Base-by-base conservation (phyloP, 2,329 filamentous ascomycete genomes). In the Didymella pomorum region DNA sequence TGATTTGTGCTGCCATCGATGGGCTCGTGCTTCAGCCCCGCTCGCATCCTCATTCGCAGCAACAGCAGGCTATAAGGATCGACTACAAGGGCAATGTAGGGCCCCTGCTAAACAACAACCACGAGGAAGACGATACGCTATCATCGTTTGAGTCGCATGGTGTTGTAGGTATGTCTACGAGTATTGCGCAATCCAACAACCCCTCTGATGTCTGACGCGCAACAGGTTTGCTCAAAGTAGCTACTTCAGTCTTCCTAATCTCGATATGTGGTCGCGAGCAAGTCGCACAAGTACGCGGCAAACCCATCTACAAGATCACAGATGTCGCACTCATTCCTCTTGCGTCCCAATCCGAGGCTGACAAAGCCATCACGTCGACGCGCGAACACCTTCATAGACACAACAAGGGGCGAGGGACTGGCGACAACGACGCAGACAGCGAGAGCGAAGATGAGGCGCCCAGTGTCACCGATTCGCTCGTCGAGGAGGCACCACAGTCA, bases 321-420 rank as follows among this genome's bases (percentile, higher is more conserved):
- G 92, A 96, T 67, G 91, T 98, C 29, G 89, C 92, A 7, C 81
- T 98, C n/a, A 96, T 96, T 6, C 95, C 95, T 0, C 87, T 95
- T 52, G 86, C 88, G 2, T 94, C 90, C 6, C 89, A 89, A 69
- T 75, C 78, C 39, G 92, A 96, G 42, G 93, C 94, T 4, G 83
- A 86, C 61, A 84, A 85, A 26, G 89, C 92, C 9, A 89, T 98
- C 58, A 77, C 79, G 2, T 84, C 85, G 55, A 91, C 90, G 0
- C 81, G 73, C 62, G 82, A 79, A 52, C 79, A 76, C 62, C 68
- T 76, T 4, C 73, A 75, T 33, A 76, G 80, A 78, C 71, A 63
- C 62, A 76, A 60, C 48, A 71, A 69, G 58, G 63, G 63, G 33
- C 60, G 57, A 28, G 63, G 66, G 16, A 62, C 52, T 26, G 69